Conservation (phyloP, 2,329 filamentous ascomycete genomes). For the Clarireedia paspali region DNA sequence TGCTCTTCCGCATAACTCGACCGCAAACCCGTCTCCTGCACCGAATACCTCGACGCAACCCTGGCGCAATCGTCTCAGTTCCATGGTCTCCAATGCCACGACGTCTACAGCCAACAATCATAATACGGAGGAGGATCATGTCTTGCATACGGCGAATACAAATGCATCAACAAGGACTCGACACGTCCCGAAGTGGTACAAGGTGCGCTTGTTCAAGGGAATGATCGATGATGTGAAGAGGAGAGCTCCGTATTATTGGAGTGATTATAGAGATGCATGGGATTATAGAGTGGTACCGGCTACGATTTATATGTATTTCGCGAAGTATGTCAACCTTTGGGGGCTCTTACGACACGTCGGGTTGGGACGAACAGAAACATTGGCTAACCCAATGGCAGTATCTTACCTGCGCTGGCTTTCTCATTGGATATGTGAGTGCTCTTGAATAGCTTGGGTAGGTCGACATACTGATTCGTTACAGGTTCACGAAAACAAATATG, state of each 20-base stretch:
- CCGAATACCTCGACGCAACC: neutral
- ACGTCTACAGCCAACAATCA: neutral
- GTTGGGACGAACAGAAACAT: neutral
- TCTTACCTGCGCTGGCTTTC: constrained; percentile 79
- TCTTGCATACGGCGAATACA: constrained; percentile 7
- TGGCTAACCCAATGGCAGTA: constrained; percentile 42
- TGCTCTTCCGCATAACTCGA: constrained; percentile 12
- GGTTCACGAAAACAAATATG: constrained; percentile 72
- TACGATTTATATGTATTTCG: constrained; percentile 92
- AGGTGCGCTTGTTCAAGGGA: constrained; percentile 64
- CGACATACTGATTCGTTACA: constrained; percentile 9
- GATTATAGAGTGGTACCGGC: constrained; percentile 83
- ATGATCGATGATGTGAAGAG: constrained; percentile 73
- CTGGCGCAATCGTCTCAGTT: constrained; percentile 7
- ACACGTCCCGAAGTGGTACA: constrained; percentile 54
- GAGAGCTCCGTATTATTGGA: constrained; percentile 67
- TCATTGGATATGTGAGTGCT: constrained; percentile 67
- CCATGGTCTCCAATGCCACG: neutral
- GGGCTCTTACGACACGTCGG: neutral
- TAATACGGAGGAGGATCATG: constrained; percentile 5
- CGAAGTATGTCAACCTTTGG: constrained; percentile 51
- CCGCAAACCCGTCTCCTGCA: neutral
- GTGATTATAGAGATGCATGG: constrained; percentile 83
- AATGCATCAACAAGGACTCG: constrained; percentile 15
- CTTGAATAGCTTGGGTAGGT: neutral